These are phyloP conservation scores for Extremus antarcticus DNA, from an alignment of 495 filamentous ascomycete species.

Conservation along the genomic window DNA sequence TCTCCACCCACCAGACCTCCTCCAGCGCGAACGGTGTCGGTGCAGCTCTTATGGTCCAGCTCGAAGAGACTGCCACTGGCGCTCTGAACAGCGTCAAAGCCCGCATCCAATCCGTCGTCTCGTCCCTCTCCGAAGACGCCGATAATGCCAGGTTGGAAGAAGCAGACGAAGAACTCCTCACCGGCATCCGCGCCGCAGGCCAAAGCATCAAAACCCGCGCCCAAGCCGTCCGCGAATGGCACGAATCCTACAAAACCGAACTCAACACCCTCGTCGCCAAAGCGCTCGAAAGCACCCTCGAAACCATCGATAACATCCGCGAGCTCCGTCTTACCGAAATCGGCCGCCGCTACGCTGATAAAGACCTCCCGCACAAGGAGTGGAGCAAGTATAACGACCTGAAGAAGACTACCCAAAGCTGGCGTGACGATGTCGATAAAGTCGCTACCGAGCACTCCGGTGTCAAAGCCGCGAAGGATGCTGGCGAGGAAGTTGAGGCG, in stretches of 20 bases:
- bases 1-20: slow-evolving; percentile 60
- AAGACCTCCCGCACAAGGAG: slow-evolving; percentile 92
- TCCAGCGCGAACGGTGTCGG: slow-evolving; percentile 56
- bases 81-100: slow-evolving; percentile 57
- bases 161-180: slow-evolving; percentile 50
- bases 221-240: slow-evolving; percentile 71
- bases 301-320: slow-evolving; percentile 70
- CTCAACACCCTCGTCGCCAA: slow-evolving; percentile 56
- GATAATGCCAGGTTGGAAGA: slow-evolving; percentile 43
- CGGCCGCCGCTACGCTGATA: slow-evolving; percentile 96
- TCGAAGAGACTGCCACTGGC: slow-evolving; percentile 52
- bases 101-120: slow-evolving; percentile 52
- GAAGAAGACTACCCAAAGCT: slow-evolving; percentile 72
- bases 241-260: slow-evolving; percentile 58
- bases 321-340: slow-evolving; percentile 89
- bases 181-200: slow-evolving; percentile 61
- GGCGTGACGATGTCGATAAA: slow-evolving; percentile 66
- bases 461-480: slow-evolving; percentile 56
- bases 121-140: slow-evolving; percentile 41
- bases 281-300: slow-evolving; percentile 69
- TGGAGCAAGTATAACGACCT: slow-evolving; percentile 86
- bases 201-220: slow-evolving; percentile 68
- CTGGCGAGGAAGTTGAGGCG: slow-evolving; percentile 58
- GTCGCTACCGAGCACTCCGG: slow-evolving; percentile 62
- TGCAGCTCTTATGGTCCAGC: slow-evolving; percentile 51